A percentile compares a stretch with the other conserved stretches of the same genome.
Evolutionary conservation across 495 filamentous ascomycete species (phyloP).

Genomic region (Patellaria atrata): DNA sequence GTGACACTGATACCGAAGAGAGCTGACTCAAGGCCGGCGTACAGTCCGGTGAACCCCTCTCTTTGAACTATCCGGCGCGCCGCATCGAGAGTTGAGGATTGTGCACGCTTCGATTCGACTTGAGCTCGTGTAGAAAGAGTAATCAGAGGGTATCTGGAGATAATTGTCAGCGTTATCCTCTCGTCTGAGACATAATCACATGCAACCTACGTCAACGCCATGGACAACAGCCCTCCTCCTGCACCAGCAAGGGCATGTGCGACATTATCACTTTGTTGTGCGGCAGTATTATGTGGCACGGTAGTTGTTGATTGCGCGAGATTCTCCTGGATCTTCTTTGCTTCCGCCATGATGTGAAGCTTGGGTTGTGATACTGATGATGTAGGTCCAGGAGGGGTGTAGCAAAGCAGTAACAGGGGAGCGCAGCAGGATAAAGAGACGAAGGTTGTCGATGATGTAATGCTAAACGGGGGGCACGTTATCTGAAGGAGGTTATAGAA

Average conservation of each 20-base stretch:
- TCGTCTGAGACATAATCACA: conserved; percentile 5
- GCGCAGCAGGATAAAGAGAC: too few relatives aligned
- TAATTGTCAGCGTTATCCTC: conserved; percentile 17
- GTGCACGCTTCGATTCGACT: conserved; percentile 86
- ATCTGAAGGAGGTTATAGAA: too few relatives aligned
- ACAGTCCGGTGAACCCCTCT: conserved; percentile 78
- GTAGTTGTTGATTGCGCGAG: conserved; percentile 23
- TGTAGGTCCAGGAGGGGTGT: too few relatives aligned
- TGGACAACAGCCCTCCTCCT: conserved; percentile 81
- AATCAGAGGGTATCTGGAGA: conserved; percentile 74
- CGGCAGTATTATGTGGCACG: conserved; percentile 32
- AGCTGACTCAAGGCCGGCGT: conserved; percentile 75
- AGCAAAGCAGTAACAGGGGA: too few relatives aligned
- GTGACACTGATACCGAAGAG: conserved; percentile 96
- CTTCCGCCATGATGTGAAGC: conserved; percentile 10
- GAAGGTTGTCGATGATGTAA: too few relatives aligned
- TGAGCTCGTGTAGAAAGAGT: conserved; percentile 96
- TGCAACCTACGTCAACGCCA: conserved; percentile 68
- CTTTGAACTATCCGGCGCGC: conserved; percentile 76
- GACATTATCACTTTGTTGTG: conserved; percentile 76
- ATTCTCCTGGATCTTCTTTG: conserved; percentile 9
- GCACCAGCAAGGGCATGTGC: conserved; percentile 79
- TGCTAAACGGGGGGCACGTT: too few relatives aligned
- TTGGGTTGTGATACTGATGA: too few relatives aligned
- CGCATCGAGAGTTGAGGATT: conserved; percentile 66